Evolutionary conservation across 257 asterid genomes (phyloP).

Genomic region (Scutellaria galericulata): DNA sequence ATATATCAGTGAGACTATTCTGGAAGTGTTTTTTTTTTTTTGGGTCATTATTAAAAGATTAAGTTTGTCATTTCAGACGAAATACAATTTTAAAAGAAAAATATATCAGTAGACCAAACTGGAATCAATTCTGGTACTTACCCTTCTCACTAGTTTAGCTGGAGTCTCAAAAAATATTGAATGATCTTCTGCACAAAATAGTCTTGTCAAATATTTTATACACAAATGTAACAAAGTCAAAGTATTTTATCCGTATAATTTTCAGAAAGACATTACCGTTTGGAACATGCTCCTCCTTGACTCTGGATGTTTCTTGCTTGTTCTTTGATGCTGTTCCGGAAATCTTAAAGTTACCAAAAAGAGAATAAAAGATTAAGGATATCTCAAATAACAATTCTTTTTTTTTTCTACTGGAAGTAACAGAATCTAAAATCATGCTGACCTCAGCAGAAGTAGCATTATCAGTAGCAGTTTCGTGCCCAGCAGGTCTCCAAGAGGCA

Average conservation of each 20-base stretch:
- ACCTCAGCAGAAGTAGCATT: constrained; percentile 59
- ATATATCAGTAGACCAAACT: constrained; percentile 7
- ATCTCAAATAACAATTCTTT: constrained; percentile 19
- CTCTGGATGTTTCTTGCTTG: constrained; percentile 53
- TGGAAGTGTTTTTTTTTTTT: neutral
- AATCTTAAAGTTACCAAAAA: constrained; percentile 43
- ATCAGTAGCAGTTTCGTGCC: constrained; percentile 45
- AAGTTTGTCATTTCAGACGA: constrained; percentile 11
- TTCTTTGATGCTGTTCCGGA: constrained; percentile 42
- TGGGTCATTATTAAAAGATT: too few relatives aligned
- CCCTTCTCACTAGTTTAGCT: constrained; percentile 72
- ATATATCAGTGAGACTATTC: constrained; percentile 6
- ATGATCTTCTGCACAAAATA: constrained; percentile 59
- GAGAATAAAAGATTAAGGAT: constrained; percentile 38
- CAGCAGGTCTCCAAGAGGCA: constrained; percentile 74
- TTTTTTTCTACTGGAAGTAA: constrained; percentile 16
- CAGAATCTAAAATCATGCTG: constrained; percentile 35
- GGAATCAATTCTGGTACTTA: constrained; percentile 41
- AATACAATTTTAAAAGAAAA: constrained; percentile 4
- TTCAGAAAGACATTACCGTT: constrained; percentile 50
- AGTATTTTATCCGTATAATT: constrained; percentile 4
- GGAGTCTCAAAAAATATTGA: constrained; percentile 61
- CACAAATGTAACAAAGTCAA: constrained; percentile 28
- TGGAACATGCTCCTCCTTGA: constrained; percentile 49
- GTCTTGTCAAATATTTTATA: constrained; percentile 31